Base-by-base conservation (phyloP, 2,329 filamentous ascomycete species). In the Botryotinia globosa region DNA sequence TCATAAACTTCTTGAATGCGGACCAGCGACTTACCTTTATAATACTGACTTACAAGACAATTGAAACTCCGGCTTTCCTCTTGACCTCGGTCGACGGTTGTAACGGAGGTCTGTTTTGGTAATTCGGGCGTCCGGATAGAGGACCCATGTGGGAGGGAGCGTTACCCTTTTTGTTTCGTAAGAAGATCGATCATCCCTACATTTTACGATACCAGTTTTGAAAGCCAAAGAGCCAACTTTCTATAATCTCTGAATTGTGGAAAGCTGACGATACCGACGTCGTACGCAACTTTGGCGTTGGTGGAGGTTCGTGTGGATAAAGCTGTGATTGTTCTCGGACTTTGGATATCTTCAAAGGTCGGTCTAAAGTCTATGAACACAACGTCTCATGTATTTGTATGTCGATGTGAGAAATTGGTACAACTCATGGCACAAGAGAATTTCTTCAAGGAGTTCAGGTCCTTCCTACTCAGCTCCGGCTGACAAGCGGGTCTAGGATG, bases 61-160 rank as follows among this genome's bases (percentile, higher is more conserved):
- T n/a, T 61, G 42, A 32, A n/a, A 54, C 64, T 54, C 44, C 45
- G 45, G 45, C 44, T 66, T 39, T 66, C 48, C 48, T 39, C 29
- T 67, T 56, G 48, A 67, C 64, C 64, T 67, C 64, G 64, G 64
- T 32, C 34, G 25, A 42, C 48, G 64, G 64, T 56, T 67, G 12
- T 66, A 25, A 54, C 32, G 45, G 45, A 39, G n/a, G 8, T 45
- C n/a, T 22, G 39, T 45, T 56, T 29, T 44, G 32, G 48, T 9
- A 39, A 51, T 39, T 39, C 64, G 32, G 63, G 45, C 64, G 8
- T 65, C 64, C 64, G 64, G 64, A 69, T 37, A 51, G 25, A 51
- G 51, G 25, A 51, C 61, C 39, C 39, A 44, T 32, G n/a, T 64
- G 39, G 10, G 7, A 64, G 39, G 10, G 7, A 64, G 7, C 32